Percentiles rank a stretch among this genome's conserved stretches.
Conservation (phyloP, 768 basidiomycete species). For the Glaciozyma antarctica region DNA sequence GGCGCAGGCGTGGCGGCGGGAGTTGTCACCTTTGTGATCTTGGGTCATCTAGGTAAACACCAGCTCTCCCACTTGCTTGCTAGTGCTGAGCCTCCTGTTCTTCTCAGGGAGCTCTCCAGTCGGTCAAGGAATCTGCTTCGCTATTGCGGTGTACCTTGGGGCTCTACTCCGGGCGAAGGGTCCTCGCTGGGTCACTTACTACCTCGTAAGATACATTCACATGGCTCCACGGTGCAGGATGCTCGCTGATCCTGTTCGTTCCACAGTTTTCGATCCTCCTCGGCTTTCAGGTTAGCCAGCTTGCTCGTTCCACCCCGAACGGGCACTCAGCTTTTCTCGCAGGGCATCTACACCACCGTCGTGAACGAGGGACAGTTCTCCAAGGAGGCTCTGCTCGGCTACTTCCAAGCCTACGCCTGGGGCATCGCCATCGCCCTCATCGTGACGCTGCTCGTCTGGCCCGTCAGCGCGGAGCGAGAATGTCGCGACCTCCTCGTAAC, state of each 20-base stretch:
- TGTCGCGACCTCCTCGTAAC: conserved; percentile 33
- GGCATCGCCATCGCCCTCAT: conserved; percentile 35
- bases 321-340: too few species aligned
- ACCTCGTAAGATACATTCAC: conserved; percentile 11
- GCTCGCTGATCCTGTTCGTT: background rate
- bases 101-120: conserved; percentile 27
- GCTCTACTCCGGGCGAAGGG: conserved; percentile 20
- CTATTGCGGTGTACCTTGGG: conserved; percentile 32
- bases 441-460: conserved; percentile 37
- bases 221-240: background rate
- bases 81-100: too few species aligned
- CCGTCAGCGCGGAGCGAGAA: conserved; percentile 33
- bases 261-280: conserved; percentile 22
- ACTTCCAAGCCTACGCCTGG: conserved; percentile 35
- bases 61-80: background rate
- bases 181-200: conserved; percentile 24
- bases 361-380: background rate
- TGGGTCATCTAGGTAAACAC: conserved; percentile 30
- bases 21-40: conserved; percentile 33
- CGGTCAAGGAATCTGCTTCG: conserved; percentile 38
- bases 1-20: conserved; percentile 26
- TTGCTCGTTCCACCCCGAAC: too few species aligned
- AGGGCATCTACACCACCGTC: conserved; percentile 21
- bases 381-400: conserved; percentile 30
- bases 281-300: conserved; percentile 7